phyloP scores from a whole-genome alignment of 352 stramenopile genomes.

The Pythium aristosporum region DNA sequence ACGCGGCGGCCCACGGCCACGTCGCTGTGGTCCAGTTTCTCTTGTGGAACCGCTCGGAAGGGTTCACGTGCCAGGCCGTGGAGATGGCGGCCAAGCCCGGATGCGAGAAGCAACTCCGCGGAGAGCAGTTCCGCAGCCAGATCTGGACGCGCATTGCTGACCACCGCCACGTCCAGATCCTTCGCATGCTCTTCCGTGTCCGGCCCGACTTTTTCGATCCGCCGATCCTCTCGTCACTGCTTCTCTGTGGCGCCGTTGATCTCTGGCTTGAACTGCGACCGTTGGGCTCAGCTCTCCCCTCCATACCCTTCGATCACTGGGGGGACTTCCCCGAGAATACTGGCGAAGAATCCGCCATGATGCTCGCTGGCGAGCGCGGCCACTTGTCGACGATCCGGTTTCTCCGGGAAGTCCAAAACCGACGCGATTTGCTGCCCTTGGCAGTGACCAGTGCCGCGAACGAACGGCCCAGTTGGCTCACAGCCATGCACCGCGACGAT shows the following conservation, averaged over 20 bases:
- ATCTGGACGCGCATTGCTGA: not conserved
- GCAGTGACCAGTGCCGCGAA: not conserved
- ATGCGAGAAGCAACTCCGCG: not conserved
- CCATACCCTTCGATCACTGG: not conserved
- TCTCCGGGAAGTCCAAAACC: not conserved
- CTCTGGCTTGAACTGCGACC: constrained; percentile 10
- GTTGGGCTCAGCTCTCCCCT: not conserved
- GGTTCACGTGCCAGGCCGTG: constrained; percentile 3
- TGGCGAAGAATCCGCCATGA: constrained; percentile 4
- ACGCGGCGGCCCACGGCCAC: constrained; percentile 2
- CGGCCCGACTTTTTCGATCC: constrained; percentile 7
- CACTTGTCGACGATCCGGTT: constrained; percentile 9
- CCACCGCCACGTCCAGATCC: constrained; percentile 10
- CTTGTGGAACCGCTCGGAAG: not conserved
- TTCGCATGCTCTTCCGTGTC: not conserved
- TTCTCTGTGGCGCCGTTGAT: constrained; percentile 8
- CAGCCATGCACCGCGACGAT: not conserved
- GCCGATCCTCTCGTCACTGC: not conserved
- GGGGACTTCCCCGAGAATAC: not conserved
- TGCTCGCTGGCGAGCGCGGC: constrained; percentile 2
- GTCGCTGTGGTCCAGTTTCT: constrained; percentile 21
- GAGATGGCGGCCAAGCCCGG: constrained; percentile 1
- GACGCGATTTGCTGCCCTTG: constrained; percentile 1
- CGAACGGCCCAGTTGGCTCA: constrained; percentile 4
- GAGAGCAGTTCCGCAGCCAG: not conserved